phyloP scores from a whole-genome alignment of 805 yeast species.

The Lipomyces orientalis region DNA sequence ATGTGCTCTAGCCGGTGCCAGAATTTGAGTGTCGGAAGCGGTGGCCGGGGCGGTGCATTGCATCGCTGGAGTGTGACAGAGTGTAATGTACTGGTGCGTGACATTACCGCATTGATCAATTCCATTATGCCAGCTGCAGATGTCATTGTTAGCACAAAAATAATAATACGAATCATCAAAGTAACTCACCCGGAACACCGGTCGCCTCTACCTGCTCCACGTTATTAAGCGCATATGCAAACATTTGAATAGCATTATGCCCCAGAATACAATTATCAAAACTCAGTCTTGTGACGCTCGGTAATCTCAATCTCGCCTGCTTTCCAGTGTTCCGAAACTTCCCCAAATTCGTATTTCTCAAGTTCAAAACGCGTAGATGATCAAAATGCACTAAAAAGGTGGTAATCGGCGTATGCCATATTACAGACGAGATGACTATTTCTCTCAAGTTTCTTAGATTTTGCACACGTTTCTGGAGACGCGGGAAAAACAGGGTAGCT shows the following conservation, averaged over 20 bases:
- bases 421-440: background rate
- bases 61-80: background rate
- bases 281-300: background rate
- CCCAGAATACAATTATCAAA: background rate
- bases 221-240: background rate
- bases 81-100: background rate
- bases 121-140: background rate
- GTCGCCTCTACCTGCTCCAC: background rate
- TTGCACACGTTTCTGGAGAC: background rate
- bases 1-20: background rate
- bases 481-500: background rate
- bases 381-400: background rate
- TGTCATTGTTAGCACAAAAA: background rate
- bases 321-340: background rate
- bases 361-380: background rate
- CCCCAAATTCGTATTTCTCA: constrained; percentile 1
- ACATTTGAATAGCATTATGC: background rate
- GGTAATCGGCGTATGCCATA: background rate
- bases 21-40: background rate
- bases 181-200: background rate
- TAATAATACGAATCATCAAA: background rate
- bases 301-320: constrained; percentile 4
- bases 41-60: background rate
- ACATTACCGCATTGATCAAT: background rate
- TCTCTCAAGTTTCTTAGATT: background rate